Conservation (phyloP, 2,329 filamentous ascomycete species). For the Talaromyces marneffei region DNA sequence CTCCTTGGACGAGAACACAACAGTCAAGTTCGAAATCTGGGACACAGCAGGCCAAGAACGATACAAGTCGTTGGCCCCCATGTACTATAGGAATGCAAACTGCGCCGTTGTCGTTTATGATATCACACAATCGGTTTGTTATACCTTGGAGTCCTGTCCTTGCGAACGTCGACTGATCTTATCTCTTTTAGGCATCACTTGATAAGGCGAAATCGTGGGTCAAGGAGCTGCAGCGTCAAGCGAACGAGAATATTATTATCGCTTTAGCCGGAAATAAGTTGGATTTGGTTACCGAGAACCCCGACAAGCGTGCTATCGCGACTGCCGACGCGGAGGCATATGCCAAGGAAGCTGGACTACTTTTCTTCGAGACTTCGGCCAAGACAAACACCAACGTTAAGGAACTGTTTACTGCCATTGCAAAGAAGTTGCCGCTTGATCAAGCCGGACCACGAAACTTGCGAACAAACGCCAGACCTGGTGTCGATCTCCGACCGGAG, state of each 20-base stretch:
- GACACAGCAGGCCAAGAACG: constrained; percentile 97
- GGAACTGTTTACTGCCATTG: constrained; percentile 94
- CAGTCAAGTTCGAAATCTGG: constrained; percentile 99
- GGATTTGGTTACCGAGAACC: constrained; percentile 88
- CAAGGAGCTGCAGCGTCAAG: constrained; percentile 96
- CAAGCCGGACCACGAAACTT: constrained; percentile 89
- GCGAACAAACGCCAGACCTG: constrained; percentile 57
- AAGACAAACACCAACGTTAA: constrained; percentile 96
- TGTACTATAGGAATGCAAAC: constrained; percentile 99
- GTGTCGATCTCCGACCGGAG: constrained; percentile 62
- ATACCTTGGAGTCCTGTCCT: not conserved
- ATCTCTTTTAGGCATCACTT: constrained; percentile 67
- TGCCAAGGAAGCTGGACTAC: constrained; percentile 81
- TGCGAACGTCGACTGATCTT: constrained; percentile 11
- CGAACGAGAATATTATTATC: constrained; percentile 99
- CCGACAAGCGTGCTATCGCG: constrained; percentile 88
- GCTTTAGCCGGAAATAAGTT: constrained; percentile 96
- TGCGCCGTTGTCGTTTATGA: constrained; percentile 99
- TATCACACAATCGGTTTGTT: constrained; percentile 92
- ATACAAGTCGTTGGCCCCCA: constrained; percentile 97
- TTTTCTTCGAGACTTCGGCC: constrained; percentile 98
- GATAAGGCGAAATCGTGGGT: constrained; percentile 99
- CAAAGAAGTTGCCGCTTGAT: constrained; percentile 94
- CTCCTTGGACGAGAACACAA: constrained; percentile 94
- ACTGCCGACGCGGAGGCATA: constrained; percentile 92